Base-by-base conservation (phyloP, 176 grass and related monocot genomes). In the Paspalum vaginatum region DNA sequence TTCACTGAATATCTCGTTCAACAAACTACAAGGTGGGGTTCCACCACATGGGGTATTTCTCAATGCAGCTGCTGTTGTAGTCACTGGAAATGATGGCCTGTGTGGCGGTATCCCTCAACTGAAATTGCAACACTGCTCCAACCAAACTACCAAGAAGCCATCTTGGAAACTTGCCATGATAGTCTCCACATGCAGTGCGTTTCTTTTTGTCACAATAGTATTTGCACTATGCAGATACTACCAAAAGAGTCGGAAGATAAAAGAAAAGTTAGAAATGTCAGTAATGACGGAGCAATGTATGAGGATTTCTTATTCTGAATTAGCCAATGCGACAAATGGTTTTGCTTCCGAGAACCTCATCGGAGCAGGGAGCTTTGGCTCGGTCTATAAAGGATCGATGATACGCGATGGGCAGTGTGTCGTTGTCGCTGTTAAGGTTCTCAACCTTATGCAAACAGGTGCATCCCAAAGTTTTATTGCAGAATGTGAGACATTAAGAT, bases 1-100 rank as follows among this genome's bases (percentile, higher is more conserved):
- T 54, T 17, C 2, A 10, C 46, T 91, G 41, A 88, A 91, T 32
- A 12, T 93, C 17, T 90, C 87, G 48, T 90, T 87, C 84, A 93
- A 90, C 61, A 61, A 79, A 57, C 82, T 90, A 21, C 26, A 85
- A 10, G 87, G 87, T 40, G 14, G 70, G 58, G 56, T n/a, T n/a
- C n/a, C n/a, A n/a, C n/a, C n/a, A n/a, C n/a, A n/a, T n/a, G n/a
- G n/a, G n/a, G n/a, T n/a, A n/a, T n/a, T n/a, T n/a, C n/a, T n/a
- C n/a, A n/a, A n/a, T n/a, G n/a, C n/a, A n/a, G n/a, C n/a, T n/a
- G n/a, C n/a, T n/a, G n/a, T n/a, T n/a, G n/a, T n/a, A n/a, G n/a
- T n/a, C n/a, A n/a, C n/a, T n/a, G n/a, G n/a, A n/a, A n/a, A n/a
- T n/a, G n/a, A n/a, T n/a, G n/a, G n/a, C n/a, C n/a, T n/a, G n/a